phyloP scores from a whole-genome alignment of 805 yeast genomes.

The Pichia sporocuriosa region DNA sequence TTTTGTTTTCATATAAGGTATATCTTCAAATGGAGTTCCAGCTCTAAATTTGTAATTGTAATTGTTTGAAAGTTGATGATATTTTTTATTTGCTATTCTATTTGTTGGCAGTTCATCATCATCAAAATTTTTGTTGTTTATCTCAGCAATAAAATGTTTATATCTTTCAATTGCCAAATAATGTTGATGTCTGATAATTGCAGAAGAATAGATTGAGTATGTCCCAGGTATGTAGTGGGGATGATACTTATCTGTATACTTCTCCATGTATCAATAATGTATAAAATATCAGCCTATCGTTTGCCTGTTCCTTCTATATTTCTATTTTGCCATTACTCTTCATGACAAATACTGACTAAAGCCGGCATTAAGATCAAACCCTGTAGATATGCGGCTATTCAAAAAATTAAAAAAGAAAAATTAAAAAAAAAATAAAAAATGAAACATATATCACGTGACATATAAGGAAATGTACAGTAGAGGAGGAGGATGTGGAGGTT shows the following conservation, averaged over 20 bases:
- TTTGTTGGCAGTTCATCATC: background rate
- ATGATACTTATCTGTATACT: constrained; percentile 30
- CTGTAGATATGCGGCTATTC: too few relatives aligned
- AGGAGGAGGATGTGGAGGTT: too few relatives aligned
- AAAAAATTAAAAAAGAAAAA: too few relatives aligned
- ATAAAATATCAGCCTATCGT: too few relatives aligned
- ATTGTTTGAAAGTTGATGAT: constrained; percentile 6
- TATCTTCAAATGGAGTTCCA: constrained; percentile 14
- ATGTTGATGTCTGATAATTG: constrained; percentile 19
- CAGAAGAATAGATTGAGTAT: constrained; percentile 43
- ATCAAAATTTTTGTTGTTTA: background rate
- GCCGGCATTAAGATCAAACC: too few relatives aligned
- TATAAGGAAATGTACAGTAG: too few relatives aligned
- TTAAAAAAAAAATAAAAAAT: too few relatives aligned
- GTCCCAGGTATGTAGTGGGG: constrained; percentile 51
- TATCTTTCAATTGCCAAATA: constrained; percentile 7
- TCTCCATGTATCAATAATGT: too few relatives aligned
- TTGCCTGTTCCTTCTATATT: too few relatives aligned
- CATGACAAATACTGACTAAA: too few relatives aligned
- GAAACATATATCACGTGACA: too few relatives aligned
- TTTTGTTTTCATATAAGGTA: constrained; percentile 25
- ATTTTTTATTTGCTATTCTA: background rate
- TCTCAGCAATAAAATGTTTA: background rate
- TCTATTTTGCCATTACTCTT: too few relatives aligned
- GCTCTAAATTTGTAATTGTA: constrained; percentile 17